Conservation (phyloP, 305 asterid genomes). For the Stenogyne calaminthoides region DNA sequence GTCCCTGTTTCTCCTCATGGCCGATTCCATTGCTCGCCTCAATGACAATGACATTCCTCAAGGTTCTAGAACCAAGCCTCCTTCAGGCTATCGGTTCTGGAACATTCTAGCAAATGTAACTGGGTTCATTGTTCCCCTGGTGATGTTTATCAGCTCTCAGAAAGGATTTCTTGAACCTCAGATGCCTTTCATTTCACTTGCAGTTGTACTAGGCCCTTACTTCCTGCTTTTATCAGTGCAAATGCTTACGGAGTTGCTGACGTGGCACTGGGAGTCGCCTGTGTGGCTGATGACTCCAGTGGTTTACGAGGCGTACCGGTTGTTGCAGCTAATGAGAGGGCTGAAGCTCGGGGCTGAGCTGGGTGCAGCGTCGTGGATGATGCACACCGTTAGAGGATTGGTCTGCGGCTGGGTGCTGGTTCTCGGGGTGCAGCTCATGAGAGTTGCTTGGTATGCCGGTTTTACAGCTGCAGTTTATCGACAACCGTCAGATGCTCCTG, state of each 20-base stretch:
- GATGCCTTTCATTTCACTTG: slow-evolving; percentile 60
- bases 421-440: slow-evolving; percentile 95
- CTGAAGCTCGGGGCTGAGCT: slow-evolving; percentile 88
- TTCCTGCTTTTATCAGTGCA: slow-evolving; percentile 78
- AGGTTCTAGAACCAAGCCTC: slow-evolving; percentile 58
- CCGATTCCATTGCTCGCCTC: slow-evolving; percentile 73
- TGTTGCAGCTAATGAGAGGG: slow-evolving; percentile 94
- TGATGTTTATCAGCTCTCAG: slow-evolving; percentile 46
- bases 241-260: slow-evolving; percentile 77
- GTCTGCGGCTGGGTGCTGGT: slow-evolving; percentile 96
- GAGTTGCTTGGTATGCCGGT: slow-evolving; percentile 98
- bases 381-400: slow-evolving; percentile 70
- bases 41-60: slow-evolving; percentile 27
- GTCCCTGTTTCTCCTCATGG: slow-evolving; percentile 86
- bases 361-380: slow-evolving; percentile 68
- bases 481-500: slow-evolving; percentile 36
- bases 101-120: slow-evolving; percentile 65
- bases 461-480: slow-evolving; percentile 54
- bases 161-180: slow-evolving; percentile 68
- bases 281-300: slow-evolving; percentile 93
- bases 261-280: slow-evolving; percentile 98
- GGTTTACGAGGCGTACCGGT: slow-evolving; percentile 76
- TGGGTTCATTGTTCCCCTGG: slow-evolving; percentile 63
- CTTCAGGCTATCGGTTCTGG: slow-evolving; percentile 70
- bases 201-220: slow-evolving; percentile 84